Percentiles rank a stretch among this genome's conserved stretches.
phyloP scores from a whole-genome alignment of 2,329 filamentous ascomycete genomes.

The Xylariomycetidae sp. region DNA sequence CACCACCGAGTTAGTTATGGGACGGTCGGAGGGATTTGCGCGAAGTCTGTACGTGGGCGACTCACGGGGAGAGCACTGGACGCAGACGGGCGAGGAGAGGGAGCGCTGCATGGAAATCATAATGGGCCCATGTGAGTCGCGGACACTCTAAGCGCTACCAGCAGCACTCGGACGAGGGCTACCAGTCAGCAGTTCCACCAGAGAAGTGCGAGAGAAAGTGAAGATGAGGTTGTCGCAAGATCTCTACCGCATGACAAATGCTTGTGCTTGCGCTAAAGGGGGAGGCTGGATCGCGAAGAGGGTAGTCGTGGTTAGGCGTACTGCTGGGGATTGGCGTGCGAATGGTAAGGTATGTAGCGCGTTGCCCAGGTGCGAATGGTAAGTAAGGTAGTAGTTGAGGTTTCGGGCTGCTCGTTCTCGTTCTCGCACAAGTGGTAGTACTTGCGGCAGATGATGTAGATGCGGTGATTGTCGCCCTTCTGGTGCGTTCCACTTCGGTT shows the following conservation, averaged over 20 bases:
- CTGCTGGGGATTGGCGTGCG: too few species aligned
- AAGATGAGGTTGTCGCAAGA: constrained; percentile 2
- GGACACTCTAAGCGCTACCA: constrained; percentile 31
- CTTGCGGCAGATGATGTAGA: too few species aligned
- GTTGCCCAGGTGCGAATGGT: too few species aligned
- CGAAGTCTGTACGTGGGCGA: constrained; percentile 22
- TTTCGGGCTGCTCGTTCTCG: too few species aligned
- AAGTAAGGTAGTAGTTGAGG: too few species aligned
- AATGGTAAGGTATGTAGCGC: too few species aligned
- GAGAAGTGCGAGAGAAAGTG: constrained; percentile 2
- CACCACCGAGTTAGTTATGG: too few species aligned
- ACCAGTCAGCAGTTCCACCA: constrained; percentile 23
- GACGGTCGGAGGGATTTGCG: constrained; percentile 14
- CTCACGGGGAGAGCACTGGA: constrained; percentile 50
- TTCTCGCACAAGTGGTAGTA: too few species aligned
- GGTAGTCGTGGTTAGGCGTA: too few species aligned
- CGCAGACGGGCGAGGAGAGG: constrained; percentile 55
- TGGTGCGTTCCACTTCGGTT: too few species aligned
- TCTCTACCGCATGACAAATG: too few species aligned
- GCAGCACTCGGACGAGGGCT: constrained; percentile 21
- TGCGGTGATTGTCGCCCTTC: too few species aligned
- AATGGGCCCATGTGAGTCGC: constrained; percentile 39
- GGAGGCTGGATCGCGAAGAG: constrained; percentile 6
- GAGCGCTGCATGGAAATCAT: constrained; percentile 60
- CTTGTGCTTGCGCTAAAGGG: constrained; percentile 6